Base-by-base conservation (phyloP, 148 eudicot species). In the Chenopodium album region DNA sequence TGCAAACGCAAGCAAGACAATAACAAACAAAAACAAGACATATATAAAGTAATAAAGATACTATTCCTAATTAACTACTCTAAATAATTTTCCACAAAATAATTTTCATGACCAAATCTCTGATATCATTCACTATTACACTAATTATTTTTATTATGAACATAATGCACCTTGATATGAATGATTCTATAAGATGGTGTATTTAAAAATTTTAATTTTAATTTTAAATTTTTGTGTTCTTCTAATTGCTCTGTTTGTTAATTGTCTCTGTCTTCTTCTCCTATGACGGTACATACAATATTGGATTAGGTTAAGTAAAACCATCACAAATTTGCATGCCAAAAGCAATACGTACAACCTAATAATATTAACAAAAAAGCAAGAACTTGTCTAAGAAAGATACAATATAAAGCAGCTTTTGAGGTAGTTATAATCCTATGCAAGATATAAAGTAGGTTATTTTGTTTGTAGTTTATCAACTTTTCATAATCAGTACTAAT, bases 301-400 rank as follows among this genome's bases (percentile, higher is more conserved):
- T 72, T 22, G 26, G 60, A 41, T 37, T 71, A 56, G 69, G 75
- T 79, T 14, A n/a, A 59, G 75, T 79, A n/a, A 32, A 59, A 64
- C 1, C 22, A 32, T 52, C 56, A 46, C 12, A 72, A 72, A 31
- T 32, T n/a, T 14, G 48, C 67, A 69, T 70, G 76, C 76, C 52
- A 37, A 71, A 79, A 79, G 56, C 32, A 23, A 71, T 32, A 37
- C 52, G 9, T 14, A 13, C 63, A 59, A 41, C 44, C 44, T 41
- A 41, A 41, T 41, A 41, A 6, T 56, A 56, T 56, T 4, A 56
- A 48, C 52, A 48, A 48, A 48, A 47, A 12, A 48, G 13, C 13
- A 48, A 9, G 11, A 48, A 56, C 14, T 56, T 56, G 4, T 22
- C 60, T 12, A 56, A 56, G 60, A 56, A 56, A 56, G 16, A 13